Percentiles rank a stretch among this genome's conserved stretches.
phyloP scores from a whole-genome alignment of 495 filamentous ascomycete genomes.

The Penicillium verhagenii region DNA sequence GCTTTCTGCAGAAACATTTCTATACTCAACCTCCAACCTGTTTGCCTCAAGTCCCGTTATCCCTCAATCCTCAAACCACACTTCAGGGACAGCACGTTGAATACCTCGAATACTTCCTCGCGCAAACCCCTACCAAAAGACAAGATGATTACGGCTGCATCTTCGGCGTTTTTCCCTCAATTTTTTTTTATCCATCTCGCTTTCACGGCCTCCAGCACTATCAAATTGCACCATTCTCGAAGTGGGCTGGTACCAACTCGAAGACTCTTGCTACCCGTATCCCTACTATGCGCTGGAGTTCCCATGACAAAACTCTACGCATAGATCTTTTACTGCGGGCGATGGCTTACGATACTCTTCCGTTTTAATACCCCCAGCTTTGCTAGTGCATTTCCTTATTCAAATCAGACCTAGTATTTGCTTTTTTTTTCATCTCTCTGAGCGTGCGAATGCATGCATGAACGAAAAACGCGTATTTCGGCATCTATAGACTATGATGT shows the following conservation, averaged over 20 bases:
- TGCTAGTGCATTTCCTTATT: constrained; percentile 1
- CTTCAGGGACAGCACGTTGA: constrained; percentile 21
- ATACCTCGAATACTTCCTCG: neutral
- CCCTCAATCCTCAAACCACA: constrained; percentile 11
- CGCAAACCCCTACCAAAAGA: constrained; percentile 1
- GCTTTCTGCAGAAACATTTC: constrained; percentile 18
- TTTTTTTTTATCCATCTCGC: constrained; percentile 2
- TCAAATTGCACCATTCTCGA: constrained; percentile 1
- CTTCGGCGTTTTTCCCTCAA: constrained; percentile 22
- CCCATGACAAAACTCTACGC: neutral
- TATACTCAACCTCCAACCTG: constrained; percentile 12
- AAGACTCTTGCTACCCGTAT: constrained; percentile 1
- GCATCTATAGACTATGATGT: neutral
- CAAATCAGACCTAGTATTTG: neutral
- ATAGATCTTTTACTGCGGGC: constrained; percentile 12
- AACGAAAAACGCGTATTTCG: neutral
- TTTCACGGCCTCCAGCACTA: constrained; percentile 6
- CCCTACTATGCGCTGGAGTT: constrained; percentile 1
- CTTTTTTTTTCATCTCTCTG: neutral
- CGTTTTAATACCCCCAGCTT: constrained; percentile 21
- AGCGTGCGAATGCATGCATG: neutral
- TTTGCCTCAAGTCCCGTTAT: constrained; percentile 15
- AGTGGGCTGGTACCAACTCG: constrained; percentile 22
- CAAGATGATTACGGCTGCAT: constrained; percentile 18
- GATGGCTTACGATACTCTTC: constrained; percentile 3